Evolutionary conservation across 495 filamentous ascomycete species (phyloP).

Genomic region (Podospora comata): DNA sequence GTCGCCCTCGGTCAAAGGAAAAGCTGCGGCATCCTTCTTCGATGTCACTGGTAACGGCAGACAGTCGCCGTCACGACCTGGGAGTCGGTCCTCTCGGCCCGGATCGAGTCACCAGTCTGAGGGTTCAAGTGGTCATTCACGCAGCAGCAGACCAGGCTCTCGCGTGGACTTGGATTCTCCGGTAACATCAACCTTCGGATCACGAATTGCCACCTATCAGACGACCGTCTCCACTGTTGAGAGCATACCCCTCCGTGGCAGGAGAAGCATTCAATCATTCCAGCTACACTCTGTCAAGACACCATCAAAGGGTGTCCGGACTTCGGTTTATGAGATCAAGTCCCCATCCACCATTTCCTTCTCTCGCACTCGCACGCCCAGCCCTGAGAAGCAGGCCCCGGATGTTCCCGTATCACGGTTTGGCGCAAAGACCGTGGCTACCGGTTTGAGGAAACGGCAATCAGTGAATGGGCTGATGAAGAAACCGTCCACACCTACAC

Average conservation of each 20-base stretch:
- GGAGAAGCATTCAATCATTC: slow-evolving; percentile 26
- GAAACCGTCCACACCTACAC: slow-evolving; percentile 48
- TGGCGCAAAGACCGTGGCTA: slow-evolving; percentile 50
- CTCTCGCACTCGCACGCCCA: slow-evolving; percentile 39
- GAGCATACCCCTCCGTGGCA: slow-evolving; percentile 34
- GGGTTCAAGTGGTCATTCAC: slow-evolving; percentile 32
- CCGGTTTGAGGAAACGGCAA: slow-evolving; percentile 51
- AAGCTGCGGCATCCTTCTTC: slow-evolving; percentile 38
- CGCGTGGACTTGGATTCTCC: slow-evolving; percentile 36
- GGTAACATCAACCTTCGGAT: slow-evolving; percentile 23
- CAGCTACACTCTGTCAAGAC: slow-evolving; percentile 22
- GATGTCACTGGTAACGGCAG: slow-evolving; percentile 24
- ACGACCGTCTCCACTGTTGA: slow-evolving; percentile 38
- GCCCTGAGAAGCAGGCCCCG: slow-evolving; percentile 37
- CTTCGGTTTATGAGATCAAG: slow-evolving; percentile 19
- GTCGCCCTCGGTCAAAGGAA: slow-evolving; percentile 44
- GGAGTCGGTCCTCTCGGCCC: slow-evolving; percentile 39
- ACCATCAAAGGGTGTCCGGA: slow-evolving; percentile 11
- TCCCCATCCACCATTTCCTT: slow-evolving; percentile 27
- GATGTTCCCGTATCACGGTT: slow-evolving; percentile 35
- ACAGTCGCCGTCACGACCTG: slow-evolving; percentile 35
- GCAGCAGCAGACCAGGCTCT: slow-evolving; percentile 42
- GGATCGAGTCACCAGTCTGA: slow-evolving; percentile 48
- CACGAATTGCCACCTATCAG: slow-evolving; percentile 36
- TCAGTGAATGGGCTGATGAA: slow-evolving; percentile 53